Evolutionary conservation across 2,329 filamentous ascomycete genomes (phyloP), one percentile per base, ranked within the genome.

Genomic region (Tolypocladium tundrense): DNA sequence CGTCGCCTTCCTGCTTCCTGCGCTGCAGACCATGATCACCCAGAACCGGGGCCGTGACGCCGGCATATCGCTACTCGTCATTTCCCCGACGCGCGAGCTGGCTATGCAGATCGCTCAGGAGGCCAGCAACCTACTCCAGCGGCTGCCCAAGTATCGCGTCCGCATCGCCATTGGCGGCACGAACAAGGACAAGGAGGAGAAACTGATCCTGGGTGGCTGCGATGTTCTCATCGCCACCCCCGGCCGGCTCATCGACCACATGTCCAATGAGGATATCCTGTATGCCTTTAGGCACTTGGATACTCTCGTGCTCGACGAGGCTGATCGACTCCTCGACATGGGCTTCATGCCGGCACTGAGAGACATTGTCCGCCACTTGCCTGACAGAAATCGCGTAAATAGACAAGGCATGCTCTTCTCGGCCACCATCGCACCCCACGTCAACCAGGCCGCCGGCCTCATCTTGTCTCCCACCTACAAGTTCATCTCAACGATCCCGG

Each of bases 211-310:
- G 10, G 69, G 81, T 45, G 88, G 88, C 39, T 93, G 88, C 68
- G 85, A 94, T 65, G 85, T 95, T 53, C 77, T 95, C 35, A 87
- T 95, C 53, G 89, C 88, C 14, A 94, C 90, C 0, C 90, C 90
- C 0, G 90, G 90, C 27, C 85, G 90, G 48, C 77, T 95, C 11
- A 75, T 90, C 13, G 90, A 95, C 69, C 90, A 94, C 66, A 77
- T 95, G 53, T 83, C 87, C 63, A 88, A 88, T 65, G 88, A 86
- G 11, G 86, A 88, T 61, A 82, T 87, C 5, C 70, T 86, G 11
- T 81, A 85, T 62, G 87, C 85, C 64, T 78, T 95, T 57, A 79
- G 83, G 53, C 75, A 79, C 42, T 72, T 95, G 42, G 88, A 92
- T 68, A 91, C 88, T 61, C 76, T 94, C 4, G 88, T 94, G 21